Conservation (phyloP, 768 basidiomycete species). For the Auricularia sp. region DNA sequence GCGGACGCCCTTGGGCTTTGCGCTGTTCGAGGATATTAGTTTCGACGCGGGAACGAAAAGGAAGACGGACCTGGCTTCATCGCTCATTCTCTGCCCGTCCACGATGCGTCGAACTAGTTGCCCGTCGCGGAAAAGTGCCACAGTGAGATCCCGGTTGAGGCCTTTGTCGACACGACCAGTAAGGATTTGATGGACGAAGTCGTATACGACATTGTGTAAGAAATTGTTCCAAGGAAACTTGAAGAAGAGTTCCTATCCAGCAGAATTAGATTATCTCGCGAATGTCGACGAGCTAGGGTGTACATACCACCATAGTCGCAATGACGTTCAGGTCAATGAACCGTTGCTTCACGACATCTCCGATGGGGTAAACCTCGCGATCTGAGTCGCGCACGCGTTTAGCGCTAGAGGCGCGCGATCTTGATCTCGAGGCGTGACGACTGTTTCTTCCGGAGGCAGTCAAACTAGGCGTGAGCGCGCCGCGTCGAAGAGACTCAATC, state of each 20-base stretch:
- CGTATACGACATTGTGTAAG: slow-evolving; percentile 91
- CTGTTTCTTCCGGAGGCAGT: background rate
- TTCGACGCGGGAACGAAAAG: background rate
- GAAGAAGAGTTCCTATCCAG: slow-evolving; percentile 79
- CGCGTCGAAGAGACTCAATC: slow-evolving; percentile 4
- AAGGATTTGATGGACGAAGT: slow-evolving; percentile 89
- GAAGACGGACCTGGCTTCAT: slow-evolving; percentile 51
- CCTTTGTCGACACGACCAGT: slow-evolving; percentile 65
- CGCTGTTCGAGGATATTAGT: slow-evolving; percentile 26
- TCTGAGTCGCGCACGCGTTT: background rate
- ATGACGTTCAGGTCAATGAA: slow-evolving; percentile 70
- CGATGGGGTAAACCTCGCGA: slow-evolving; percentile 25
- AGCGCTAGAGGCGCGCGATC: background rate
- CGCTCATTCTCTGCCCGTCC: slow-evolving; percentile 74
- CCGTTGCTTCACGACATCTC: slow-evolving; percentile 70
- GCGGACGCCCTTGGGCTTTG: slow-evolving; percentile 67
- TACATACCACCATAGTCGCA: slow-evolving; percentile 64
- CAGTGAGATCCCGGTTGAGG: slow-evolving; percentile 72
- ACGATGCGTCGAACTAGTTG: slow-evolving; percentile 76
- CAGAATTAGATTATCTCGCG: background rate
- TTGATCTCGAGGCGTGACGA: background rate
- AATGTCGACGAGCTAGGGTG: background rate
- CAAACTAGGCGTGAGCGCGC: background rate
- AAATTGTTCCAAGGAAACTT: slow-evolving; percentile 98
- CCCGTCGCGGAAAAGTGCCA: slow-evolving; percentile 82